phyloP scores from a whole-genome alignment of 2,329 filamentous ascomycete species.

The Harringtonia lauricola region DNA sequence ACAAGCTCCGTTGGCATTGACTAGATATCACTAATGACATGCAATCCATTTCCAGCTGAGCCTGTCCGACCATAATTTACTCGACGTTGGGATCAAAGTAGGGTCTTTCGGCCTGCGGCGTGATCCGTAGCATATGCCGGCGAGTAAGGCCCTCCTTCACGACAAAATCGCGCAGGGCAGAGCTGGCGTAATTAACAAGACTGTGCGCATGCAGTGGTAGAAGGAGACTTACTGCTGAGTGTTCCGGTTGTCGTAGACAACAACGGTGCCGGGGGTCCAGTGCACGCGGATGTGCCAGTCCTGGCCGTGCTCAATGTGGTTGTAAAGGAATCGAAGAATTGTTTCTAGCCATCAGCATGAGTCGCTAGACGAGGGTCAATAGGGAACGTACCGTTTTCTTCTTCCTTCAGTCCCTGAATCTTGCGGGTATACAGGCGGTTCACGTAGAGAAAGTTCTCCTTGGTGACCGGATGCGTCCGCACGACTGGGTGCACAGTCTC shows the following conservation, averaged over 20 bases:
- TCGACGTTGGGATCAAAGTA: slow-evolving; percentile 5
- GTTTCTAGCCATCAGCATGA: too few species aligned
- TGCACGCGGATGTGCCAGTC: slow-evolving; percentile 35
- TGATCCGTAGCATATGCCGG: slow-evolving; percentile 19
- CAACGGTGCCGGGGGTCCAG: slow-evolving; percentile 33
- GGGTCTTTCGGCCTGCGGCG: slow-evolving; percentile 20
- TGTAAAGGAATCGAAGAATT: slow-evolving; percentile 29
- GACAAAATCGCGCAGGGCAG: slow-evolving; percentile 12
- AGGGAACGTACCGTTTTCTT: slow-evolving; percentile 5
- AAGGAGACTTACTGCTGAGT: slow-evolving; percentile 11
- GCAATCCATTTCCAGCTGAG: too few species aligned
- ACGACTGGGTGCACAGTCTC: slow-evolving; percentile 67
- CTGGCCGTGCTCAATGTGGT: slow-evolving; percentile 33
- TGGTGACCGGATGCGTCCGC: slow-evolving; percentile 67
- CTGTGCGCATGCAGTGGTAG: too few species aligned
- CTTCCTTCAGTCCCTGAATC: slow-evolving; percentile 70
- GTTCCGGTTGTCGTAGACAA: slow-evolving; percentile 23
- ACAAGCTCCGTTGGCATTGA: too few species aligned
- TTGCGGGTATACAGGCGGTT: slow-evolving; percentile 49
- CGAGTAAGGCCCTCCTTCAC: slow-evolving; percentile 8
- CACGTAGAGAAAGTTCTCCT: slow-evolving; percentile 29
- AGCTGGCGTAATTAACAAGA: slow-evolving; percentile 1
- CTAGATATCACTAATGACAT: too few species aligned
- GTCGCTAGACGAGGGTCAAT: too few species aligned
- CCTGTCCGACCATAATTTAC: background rate